These are phyloP conservation scores for Claviceps humidiphila DNA, from an alignment of 2,329 filamentous ascomycete genomes.

Conservation along the genomic window DNA sequence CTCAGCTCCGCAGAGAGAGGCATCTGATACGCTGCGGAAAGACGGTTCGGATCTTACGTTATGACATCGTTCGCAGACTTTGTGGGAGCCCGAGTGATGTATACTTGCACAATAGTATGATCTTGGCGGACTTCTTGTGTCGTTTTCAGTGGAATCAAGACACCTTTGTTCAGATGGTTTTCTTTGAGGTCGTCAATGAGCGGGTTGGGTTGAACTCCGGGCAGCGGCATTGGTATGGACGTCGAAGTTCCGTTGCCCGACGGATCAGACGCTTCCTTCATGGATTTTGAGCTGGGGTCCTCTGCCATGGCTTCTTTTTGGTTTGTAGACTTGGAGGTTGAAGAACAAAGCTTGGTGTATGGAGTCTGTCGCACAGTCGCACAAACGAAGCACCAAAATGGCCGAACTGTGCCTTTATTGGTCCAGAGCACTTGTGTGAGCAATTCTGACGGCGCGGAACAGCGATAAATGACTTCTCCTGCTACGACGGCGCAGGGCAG, in stretches of 20 bases:
- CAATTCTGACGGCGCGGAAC: neutral
- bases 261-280: neutral
- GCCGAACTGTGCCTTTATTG: neutral
- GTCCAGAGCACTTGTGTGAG: neutral
- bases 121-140: constrained; percentile 49
- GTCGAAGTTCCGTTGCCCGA: neutral
- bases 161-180: constrained; percentile 27
- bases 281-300: neutral
- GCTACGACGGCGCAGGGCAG: neutral
- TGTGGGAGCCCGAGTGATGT: constrained; percentile 59
- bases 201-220: constrained; percentile 19
- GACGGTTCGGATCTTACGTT: constrained; percentile 35
- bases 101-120: constrained; percentile 46
- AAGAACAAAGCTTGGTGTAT: neutral
- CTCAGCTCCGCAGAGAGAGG: neutral
- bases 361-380: neutral
- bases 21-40: too few relatives aligned
- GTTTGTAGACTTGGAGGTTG: neutral
- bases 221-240: neutral
- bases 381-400: neutral
- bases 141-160: constrained; percentile 51
- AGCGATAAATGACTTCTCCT: neutral
- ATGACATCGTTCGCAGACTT: constrained; percentile 61
- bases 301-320: constrained; percentile 3
- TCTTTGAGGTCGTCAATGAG: constrained; percentile 24